phyloP scores from a whole-genome alignment of 2,329 filamentous ascomycete genomes.

The Alternaria metachromatica region DNA sequence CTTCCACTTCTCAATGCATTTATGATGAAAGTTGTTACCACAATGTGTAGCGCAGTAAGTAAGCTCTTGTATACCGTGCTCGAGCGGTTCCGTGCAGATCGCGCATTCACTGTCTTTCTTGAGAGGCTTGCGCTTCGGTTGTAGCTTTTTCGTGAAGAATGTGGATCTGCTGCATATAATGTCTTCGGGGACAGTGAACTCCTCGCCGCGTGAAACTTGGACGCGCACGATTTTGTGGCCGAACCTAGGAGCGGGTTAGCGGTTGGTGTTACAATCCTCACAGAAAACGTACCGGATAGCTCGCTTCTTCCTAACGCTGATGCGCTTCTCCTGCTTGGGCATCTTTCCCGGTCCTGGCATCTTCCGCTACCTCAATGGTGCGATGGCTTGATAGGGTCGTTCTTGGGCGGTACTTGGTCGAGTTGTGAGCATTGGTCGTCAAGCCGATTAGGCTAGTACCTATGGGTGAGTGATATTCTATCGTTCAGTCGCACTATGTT shows the following conservation, averaged over 20 bases:
- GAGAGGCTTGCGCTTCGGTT: not conserved
- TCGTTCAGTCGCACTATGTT: not conserved
- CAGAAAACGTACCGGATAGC: not conserved
- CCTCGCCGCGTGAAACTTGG: not conserved
- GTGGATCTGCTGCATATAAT: not conserved
- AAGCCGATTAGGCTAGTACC: not conserved
- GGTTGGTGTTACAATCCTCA: not conserved
- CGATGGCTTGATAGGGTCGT: not conserved
- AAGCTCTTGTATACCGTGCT: not conserved
- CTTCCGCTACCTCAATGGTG: not conserved
- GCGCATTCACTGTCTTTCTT: not conserved
- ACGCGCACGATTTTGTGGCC: not conserved
- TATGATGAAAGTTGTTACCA: not conserved
- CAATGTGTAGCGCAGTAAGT: not conserved
- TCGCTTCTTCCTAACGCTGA: not conserved
- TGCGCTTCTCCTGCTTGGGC: not conserved
- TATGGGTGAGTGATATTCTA: not conserved
- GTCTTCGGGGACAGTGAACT: not conserved
- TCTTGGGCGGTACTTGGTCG: not conserved
- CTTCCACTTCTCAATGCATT: not conserved
- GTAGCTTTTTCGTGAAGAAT: not conserved
- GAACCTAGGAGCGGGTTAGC: not conserved
- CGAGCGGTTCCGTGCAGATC: not conserved
- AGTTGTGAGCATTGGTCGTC: not conserved
- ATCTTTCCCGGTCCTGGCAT: not conserved